phyloP scores from a whole-genome alignment of 768 basidiomycete genomes.

The Agrocybe praecox region DNA sequence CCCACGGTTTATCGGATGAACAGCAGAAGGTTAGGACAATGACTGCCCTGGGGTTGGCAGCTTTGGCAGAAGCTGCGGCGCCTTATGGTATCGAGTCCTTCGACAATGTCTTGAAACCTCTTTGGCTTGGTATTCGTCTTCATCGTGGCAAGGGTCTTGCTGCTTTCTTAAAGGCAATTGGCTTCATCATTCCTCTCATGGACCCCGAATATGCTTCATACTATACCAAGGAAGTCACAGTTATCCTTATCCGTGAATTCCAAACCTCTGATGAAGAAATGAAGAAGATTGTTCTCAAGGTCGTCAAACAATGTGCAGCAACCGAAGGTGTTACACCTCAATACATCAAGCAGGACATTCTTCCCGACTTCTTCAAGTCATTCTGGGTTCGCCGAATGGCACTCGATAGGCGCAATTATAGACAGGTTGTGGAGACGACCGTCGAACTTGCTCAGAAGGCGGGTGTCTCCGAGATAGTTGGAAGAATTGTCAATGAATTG shows the following conservation, averaged over 20 bases:
- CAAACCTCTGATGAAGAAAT: constrained; percentile 99
- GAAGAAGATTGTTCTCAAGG: constrained; percentile 99
- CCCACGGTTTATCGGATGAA: constrained; percentile 90
- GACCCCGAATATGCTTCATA: constrained; percentile 99
- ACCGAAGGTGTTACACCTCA: constrained; percentile 96
- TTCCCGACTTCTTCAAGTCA: constrained; percentile 98
- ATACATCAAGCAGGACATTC: constrained; percentile 96
- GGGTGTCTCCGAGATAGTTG: constrained; percentile 95
- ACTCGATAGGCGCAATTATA: constrained; percentile 92
- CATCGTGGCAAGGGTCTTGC: constrained; percentile 95
- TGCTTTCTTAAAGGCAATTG: constrained; percentile 96
- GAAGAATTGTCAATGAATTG: constrained; percentile 83
- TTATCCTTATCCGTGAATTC: constrained; percentile 97
- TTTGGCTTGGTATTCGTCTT: constrained; percentile 92
- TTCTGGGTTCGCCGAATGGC: constrained; percentile 99
- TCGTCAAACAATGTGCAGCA: constrained; percentile 98
- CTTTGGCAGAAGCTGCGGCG: constrained; percentile 94
- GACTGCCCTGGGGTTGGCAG: constrained; percentile 91
- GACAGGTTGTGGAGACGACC: constrained; percentile 97
- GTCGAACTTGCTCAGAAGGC: constrained; percentile 98
- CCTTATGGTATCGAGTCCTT: constrained; percentile 99
- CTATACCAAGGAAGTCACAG: constrained; percentile 97
- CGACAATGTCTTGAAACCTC: constrained; percentile 92
- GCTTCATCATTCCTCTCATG: constrained; percentile 99
- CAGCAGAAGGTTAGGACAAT: constrained; percentile 97